Evolutionary conservation across 768 basidiomycete species (phyloP), one percentile per base, ranked within the genome.

Genomic region (Boletus huronensis): DNA sequence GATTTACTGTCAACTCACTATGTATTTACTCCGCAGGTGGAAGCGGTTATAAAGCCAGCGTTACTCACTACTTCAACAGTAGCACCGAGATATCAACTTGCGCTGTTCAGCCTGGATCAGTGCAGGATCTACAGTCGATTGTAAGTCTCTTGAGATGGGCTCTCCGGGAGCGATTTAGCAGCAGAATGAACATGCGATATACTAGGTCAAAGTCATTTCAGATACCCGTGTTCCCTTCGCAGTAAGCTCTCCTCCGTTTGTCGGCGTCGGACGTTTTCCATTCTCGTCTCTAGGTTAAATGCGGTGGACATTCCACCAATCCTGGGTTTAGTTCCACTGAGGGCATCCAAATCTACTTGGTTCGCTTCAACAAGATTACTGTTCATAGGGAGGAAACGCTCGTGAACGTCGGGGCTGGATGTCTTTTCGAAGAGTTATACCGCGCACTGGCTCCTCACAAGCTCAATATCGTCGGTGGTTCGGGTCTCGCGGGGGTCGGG

Each of bases 271-370:
- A 35, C 26, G 6, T 19, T 6, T 3, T 19, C 16, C 4, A 25
- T n/a, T 11, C 35, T 28, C 10, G 14, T 50, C 21, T 32, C 31
- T 44, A 72, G 71, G 45, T 73, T 45, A 73, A 74, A 53, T 62
- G 66, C 1, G 72, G 72, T 25, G 72, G 72, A 6, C 72, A 74
- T 48, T 46, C 60, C 1, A 51, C 59, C 14, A 66, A 64, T 34
- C 63, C 65, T 11, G 57, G 59, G 3, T 74, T 73, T 54, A 72
- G 67, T 39, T 73, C 72, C 6, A 71, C 71, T 0, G 46, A 36
- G 1, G 73, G 72, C 5, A 35, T 73, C 26, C 70, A 70, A 39
- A 64, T 73, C 26, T 57, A 28, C 19, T 53, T 74, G 52, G 17
- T 51, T 38, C 64, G 62, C 25, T 65, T 73, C 29, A 64, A 66